Conservation (phyloP, 495 filamentous ascomycete genomes). For the Wilcoxina mikolae region DNA sequence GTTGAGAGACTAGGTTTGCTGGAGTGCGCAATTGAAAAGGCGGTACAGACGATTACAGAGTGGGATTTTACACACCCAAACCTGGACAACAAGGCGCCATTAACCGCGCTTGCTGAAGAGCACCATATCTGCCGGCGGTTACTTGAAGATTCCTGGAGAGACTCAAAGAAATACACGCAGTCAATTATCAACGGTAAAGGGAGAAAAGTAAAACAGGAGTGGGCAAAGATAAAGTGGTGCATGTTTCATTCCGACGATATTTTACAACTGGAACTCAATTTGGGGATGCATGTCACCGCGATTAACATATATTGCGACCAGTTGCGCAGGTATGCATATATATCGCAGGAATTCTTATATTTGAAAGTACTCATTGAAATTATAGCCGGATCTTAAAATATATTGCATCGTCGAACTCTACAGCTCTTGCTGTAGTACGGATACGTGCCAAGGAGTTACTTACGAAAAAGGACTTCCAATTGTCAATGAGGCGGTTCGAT, state of each 20-base stretch:
- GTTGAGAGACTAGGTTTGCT: no score
- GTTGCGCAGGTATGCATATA: no score
- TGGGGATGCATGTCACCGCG: constrained; percentile 14
- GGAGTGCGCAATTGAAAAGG: no score
- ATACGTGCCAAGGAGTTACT: not conserved
- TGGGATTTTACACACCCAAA: not conserved
- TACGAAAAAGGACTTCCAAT: not conserved
- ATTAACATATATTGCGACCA: not conserved
- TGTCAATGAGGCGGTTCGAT: not conserved
- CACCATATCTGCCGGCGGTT: constrained; percentile 9
- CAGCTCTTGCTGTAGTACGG: not conserved
- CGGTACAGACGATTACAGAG: not conserved
- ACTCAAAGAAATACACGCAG: constrained; percentile 12
- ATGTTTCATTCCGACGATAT: constrained; percentile 21
- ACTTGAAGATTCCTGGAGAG: constrained; percentile 14
- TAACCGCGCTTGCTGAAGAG: not conserved
- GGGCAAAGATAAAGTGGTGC: constrained; percentile 19
- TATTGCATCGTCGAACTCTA: not conserved
- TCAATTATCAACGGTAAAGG: not conserved
- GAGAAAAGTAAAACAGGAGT: not conserved
- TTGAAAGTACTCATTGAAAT: not conserved
- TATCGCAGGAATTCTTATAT: no score
- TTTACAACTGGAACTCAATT: constrained; percentile 8
- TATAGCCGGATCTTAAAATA: not conserved
- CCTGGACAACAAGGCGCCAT: not conserved